phyloP scores from a whole-genome alignment of 2,329 filamentous ascomycete species.

The Capronia americana region DNA sequence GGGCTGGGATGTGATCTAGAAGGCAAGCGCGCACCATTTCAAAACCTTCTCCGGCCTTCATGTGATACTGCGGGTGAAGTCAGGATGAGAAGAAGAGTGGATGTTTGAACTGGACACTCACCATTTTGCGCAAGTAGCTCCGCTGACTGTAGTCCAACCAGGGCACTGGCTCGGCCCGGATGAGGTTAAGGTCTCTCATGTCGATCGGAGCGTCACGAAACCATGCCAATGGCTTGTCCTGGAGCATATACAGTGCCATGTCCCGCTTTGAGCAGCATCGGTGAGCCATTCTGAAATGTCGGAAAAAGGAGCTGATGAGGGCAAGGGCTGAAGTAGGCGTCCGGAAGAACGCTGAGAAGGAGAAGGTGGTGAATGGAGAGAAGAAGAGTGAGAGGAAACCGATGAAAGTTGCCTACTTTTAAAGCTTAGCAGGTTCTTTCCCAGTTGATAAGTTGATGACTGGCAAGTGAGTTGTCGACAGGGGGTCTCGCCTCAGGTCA shows the following conservation, averaged over 20 bases:
- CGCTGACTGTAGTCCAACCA: constrained; percentile 7
- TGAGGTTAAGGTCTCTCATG: constrained; percentile 7
- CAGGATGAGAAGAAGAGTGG: not conserved
- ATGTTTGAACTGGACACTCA: constrained; percentile 1
- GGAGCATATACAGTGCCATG: constrained; percentile 6
- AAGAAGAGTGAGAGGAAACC: not conserved
- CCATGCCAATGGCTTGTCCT: constrained; percentile 7
- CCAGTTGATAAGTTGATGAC: not conserved
- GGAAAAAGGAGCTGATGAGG: not conserved
- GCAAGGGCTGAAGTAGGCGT: not conserved
- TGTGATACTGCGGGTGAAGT: constrained; percentile 10
- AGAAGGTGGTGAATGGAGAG: not conserved
- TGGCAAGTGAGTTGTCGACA: not conserved
- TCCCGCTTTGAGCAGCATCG: not conserved
- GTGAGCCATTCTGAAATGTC: not conserved
- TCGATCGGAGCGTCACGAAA: constrained; percentile 16
- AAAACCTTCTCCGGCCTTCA: constrained; percentile 7
- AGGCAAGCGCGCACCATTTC: not conserved
- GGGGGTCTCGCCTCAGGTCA: not conserved
- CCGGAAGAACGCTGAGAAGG: not conserved
- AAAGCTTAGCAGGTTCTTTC: not conserved
- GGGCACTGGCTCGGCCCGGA: constrained; percentile 5
- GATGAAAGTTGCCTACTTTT: not conserved
- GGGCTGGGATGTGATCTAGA: no score
- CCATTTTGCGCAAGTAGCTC: constrained; percentile 18